Base-by-base conservation (phyloP, 108 stramenopile species). In the Fragilaria radians region DNA sequence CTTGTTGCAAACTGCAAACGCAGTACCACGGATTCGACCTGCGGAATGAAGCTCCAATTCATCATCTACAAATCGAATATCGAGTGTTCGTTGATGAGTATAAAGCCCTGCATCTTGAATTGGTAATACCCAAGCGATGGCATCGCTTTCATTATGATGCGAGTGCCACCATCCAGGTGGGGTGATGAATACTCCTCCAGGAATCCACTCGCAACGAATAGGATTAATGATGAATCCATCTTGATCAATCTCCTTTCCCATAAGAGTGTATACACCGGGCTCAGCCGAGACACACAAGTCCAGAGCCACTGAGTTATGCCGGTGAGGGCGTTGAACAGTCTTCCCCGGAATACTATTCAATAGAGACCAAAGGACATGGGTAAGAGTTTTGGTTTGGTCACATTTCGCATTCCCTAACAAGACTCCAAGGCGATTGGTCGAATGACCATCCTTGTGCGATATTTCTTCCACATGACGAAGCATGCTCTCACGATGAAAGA, bases 141-240 rank as follows among this genome's bases (percentile, higher is more conserved):
- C n/a, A n/a, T n/a, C n/a, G n/a, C n/a, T n/a, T n/a, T n/a, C n/a
- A n/a, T n/a, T n/a, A n/a, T n/a, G n/a, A n/a, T n/a, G n/a, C n/a
- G n/a, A n/a, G n/a, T n/a, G n/a, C n/a, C 71, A 72, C 71, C 71
- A 72, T 1, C 71, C 71, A n/a, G 71, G 71, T n/a, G 71, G 71
- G 22, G 71, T 72, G n/a, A 62, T 46, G 48, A 72, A 72, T 24
- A 32, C 65, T 7, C 52, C 56, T 26, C 71, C 71, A 21, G 50
- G 27, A 28, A 31, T 28, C 71, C 71, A 72, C 11, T 59, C 65
- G 1, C 27, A n/a, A 19, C 61, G 48, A 14, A 72, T 52, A 21
- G 71, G 71, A 28, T 72, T 52, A 28, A 66, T 47, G 27, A 72
- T 45, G 28, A 51, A 23, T 0, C 71, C 71, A 5, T 67, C 49